These are phyloP conservation scores for Candida nitratophila DNA, from an alignment of 805 yeast genomes.

Conservation along the genomic window DNA sequence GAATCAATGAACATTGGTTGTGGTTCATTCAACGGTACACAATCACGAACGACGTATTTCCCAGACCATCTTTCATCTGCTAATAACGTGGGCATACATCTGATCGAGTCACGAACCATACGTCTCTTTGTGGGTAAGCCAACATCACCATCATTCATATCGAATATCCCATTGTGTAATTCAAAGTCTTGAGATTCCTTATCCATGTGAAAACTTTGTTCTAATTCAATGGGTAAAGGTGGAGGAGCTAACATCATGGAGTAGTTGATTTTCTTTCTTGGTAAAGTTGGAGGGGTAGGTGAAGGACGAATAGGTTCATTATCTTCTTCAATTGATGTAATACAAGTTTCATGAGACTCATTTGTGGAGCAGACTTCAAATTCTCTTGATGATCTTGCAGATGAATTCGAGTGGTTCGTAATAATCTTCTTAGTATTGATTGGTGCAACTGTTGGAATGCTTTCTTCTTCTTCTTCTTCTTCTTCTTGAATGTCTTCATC, in stretches of 20 bases:
- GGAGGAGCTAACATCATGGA: constrained; percentile 1
- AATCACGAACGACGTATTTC: constrained; percentile 19
- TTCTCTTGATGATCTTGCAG: background rate
- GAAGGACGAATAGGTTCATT: background rate
- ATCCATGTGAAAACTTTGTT: background rate
- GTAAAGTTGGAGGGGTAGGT: background rate
- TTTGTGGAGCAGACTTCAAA: background rate
- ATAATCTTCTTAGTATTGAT: too few species aligned
- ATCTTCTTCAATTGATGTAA: background rate
- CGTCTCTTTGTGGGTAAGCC: constrained; percentile 10
- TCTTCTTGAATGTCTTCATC: background rate
- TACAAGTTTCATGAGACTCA: background rate
- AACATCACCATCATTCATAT: too few species aligned
- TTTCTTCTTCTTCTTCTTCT: background rate
- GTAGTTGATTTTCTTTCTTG: background rate
- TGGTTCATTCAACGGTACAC: too few species aligned
- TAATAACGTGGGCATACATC: constrained; percentile 27
- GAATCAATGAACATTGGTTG: too few species aligned
- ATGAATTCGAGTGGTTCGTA: background rate
- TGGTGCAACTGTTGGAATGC: too few species aligned
- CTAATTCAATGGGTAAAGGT: background rate
- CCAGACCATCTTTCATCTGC: constrained; percentile 30
- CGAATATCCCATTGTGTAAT: constrained; percentile 14
- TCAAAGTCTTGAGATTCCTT: background rate
- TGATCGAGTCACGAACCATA: constrained; percentile 23